These are phyloP conservation scores for Insectozyma bohioensis DNA, from an alignment of 1,139 yeast species.

Conservation along the genomic window DNA sequence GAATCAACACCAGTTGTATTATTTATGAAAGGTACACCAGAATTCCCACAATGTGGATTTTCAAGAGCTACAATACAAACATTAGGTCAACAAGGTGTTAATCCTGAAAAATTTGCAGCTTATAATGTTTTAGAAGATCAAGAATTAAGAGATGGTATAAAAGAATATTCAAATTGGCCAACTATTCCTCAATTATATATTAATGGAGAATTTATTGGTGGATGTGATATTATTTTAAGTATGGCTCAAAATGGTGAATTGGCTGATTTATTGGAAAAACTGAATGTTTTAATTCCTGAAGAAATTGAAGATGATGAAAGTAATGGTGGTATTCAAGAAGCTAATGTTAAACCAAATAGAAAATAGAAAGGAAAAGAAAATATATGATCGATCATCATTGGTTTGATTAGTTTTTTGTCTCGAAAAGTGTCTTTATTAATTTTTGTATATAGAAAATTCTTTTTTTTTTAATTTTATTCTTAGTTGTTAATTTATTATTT, in stretches of 20 bases:
- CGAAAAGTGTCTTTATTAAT: no score
- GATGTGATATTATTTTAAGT: conserved; percentile 90
- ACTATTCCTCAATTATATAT: conserved; percentile 79
- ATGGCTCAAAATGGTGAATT: conserved; percentile 95
- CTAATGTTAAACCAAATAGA: conserved; percentile 38
- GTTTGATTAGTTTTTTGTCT: no score
- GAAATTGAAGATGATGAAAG: conserved; percentile 42
- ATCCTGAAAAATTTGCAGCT: conserved; percentile 94
- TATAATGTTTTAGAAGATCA: conserved; percentile 94
- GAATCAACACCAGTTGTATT: conserved; percentile 89
- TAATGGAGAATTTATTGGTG: conserved; percentile 87
- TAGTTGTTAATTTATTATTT: no score
- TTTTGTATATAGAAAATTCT: no score
- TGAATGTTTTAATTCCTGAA: conserved; percentile 77
- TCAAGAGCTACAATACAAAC: conserved; percentile 92
- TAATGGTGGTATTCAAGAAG: conserved; percentile 22
- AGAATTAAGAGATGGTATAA: conserved; percentile 88
- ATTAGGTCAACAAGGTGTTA: conserved; percentile 95
- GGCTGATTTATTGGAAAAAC: conserved; percentile 76
- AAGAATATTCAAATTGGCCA: conserved; percentile 96
- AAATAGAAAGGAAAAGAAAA: background rate
- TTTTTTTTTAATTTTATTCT: no score
- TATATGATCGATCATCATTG: no score
- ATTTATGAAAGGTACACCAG: conserved; percentile 97
- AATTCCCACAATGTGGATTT: conserved; percentile 97